Conservation (phyloP, 768 basidiomycete genomes). For the Lentinula raphanica region DNA sequence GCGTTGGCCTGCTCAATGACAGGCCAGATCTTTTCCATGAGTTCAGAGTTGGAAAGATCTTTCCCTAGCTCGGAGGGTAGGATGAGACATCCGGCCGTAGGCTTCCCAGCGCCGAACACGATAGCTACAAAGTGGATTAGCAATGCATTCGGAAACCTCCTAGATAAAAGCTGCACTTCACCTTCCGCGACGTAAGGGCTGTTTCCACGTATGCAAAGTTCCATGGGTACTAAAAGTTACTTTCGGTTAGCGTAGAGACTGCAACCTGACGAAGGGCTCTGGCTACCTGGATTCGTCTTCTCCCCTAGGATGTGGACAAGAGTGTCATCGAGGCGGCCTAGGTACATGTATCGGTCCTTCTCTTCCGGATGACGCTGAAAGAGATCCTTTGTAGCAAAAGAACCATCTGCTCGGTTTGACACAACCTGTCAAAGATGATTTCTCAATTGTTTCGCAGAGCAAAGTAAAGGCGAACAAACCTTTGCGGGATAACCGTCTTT, state of each 20-base stretch:
- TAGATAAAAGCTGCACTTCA: too few relatives aligned
- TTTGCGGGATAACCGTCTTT: conserved; percentile 48
- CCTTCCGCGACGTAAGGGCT: conserved; percentile 40
- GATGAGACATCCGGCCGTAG: conserved; percentile 47
- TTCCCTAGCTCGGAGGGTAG: conserved; percentile 39
- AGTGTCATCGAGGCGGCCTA: conserved; percentile 43
- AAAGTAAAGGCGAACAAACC: conserved; percentile 17
- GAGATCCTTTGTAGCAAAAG: conserved; percentile 53
- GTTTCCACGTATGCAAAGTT: conserved; percentile 44
- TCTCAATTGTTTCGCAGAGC: neutral
- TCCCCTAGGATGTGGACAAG: conserved; percentile 43
- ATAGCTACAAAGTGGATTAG: conserved; percentile 26
- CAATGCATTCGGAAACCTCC: neutral
- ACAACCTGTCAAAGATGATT: conserved; percentile 18
- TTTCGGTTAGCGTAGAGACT: neutral
- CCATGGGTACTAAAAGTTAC: conserved; percentile 37
- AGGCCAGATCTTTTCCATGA: conserved; percentile 34
- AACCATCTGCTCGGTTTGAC: conserved; percentile 44
- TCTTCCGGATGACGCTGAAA: conserved; percentile 41
- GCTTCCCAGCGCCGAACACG: conserved; percentile 45
- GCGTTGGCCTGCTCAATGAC: conserved; percentile 46
- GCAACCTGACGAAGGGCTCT: neutral
- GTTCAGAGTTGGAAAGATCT: conserved; percentile 14
- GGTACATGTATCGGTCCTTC: conserved; percentile 30
- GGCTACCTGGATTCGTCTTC: conserved; percentile 44